phyloP scores from a whole-genome alignment of 306 rosid species.

The Prosopis cineraria region DNA sequence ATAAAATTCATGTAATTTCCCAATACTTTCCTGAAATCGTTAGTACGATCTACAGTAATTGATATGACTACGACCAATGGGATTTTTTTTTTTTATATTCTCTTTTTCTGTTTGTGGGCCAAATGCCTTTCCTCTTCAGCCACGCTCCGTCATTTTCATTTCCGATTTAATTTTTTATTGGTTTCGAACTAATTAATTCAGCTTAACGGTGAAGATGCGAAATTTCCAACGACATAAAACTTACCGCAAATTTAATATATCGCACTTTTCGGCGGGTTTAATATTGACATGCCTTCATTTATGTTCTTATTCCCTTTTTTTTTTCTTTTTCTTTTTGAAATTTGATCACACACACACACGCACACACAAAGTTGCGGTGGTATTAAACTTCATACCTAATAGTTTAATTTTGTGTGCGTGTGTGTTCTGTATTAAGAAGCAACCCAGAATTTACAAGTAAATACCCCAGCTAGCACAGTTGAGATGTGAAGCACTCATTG shows the following conservation, averaged over 20 bases:
- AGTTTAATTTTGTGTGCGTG: not conserved
- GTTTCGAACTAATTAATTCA: not conserved
- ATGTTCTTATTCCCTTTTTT: no score
- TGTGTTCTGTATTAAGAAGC: not conserved
- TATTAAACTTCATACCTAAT: not conserved
- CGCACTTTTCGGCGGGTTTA: not conserved
- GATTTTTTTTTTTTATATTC: not conserved
- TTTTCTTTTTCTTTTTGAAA: not conserved
- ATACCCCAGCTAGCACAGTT: conserved; percentile 4
- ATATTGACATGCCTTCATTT: not conserved
- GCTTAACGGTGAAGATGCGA: not conserved
- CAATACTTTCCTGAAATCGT: not conserved
- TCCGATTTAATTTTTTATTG: not conserved
- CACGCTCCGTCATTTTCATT: not conserved
- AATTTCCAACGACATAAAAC: not conserved
- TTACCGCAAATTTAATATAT: not conserved
- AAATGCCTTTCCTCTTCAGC: not conserved
- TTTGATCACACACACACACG: not conserved
- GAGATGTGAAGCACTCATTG: no score
- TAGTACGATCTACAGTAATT: not conserved
- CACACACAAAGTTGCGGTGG: no score
- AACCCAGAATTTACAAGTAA: conserved; percentile 32
- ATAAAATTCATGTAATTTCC: not conserved
- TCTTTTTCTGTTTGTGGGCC: not conserved
- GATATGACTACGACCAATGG: not conserved